These are phyloP conservation scores for Vanderwaltozyma polyspora DNA, from an alignment of 805 yeast species.

Conservation along the genomic window DNA sequence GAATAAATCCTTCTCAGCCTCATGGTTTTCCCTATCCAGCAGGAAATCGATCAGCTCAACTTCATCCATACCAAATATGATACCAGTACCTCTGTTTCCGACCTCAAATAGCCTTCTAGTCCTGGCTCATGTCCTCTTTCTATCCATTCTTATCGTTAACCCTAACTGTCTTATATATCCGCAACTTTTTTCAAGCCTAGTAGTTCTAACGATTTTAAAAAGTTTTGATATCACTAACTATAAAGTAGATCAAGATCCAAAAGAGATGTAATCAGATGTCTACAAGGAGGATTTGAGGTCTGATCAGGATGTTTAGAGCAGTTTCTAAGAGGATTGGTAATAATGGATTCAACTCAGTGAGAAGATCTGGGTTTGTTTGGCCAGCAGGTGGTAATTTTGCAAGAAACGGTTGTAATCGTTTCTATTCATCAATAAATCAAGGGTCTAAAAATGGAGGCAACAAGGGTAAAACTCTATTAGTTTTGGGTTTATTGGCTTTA, in stretches of 20 bases:
- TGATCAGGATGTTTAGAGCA: background rate
- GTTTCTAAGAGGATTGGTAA: background rate
- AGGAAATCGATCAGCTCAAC: background rate
- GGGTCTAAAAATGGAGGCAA: conserved; percentile 1
- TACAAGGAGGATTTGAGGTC: too few relatives aligned
- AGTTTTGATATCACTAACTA: too few relatives aligned
- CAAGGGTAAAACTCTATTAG: conserved; percentile 28
- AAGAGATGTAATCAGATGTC: too few relatives aligned
- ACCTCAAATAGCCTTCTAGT: background rate
- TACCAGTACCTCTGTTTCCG: background rate
- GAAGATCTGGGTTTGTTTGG: too few relatives aligned
- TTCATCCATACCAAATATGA: background rate
- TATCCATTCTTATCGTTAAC: too few relatives aligned
- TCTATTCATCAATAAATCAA: background rate
- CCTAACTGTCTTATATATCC: too few relatives aligned
- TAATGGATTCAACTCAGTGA: background rate
- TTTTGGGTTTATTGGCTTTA: conserved; percentile 35
- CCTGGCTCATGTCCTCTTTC: too few relatives aligned
- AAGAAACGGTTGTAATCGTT: background rate
- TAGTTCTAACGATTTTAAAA: too few relatives aligned
- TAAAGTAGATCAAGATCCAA: too few relatives aligned
- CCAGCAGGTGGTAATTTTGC: too few relatives aligned
- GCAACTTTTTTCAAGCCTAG: too few relatives aligned
- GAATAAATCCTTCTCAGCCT: too few relatives aligned
- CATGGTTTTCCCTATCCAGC: conserved; percentile 1